phyloP scores from a whole-genome alignment of 1,139 yeast species.

The Candida albicans region DNA sequence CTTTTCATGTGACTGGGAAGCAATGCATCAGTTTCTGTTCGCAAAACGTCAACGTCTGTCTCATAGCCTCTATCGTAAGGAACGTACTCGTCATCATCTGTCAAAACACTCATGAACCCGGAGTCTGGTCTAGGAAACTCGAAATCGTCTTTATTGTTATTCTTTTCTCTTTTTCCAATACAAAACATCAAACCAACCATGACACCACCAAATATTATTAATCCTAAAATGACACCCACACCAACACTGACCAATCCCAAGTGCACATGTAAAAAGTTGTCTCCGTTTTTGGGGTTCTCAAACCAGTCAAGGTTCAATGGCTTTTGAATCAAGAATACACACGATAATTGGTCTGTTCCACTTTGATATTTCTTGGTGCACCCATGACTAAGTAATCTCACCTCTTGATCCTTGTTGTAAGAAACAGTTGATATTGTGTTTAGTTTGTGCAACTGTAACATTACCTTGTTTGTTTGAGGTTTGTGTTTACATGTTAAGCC shows the following conservation, averaged over 20 bases:
- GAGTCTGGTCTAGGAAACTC: conserved; percentile 24
- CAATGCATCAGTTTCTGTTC: conserved; percentile 34
- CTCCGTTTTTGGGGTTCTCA: conserved; percentile 26
- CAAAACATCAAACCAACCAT: conserved; percentile 30
- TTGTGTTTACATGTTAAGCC: conserved; percentile 44
- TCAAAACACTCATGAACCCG: conserved; percentile 41
- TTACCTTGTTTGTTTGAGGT: conserved; percentile 39
- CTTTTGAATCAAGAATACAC: conserved; percentile 71
- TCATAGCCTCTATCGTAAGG: conserved; percentile 44
- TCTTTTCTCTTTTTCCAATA: conserved; percentile 21
- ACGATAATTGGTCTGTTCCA: conserved; percentile 30
- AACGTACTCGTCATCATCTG: conserved; percentile 24
- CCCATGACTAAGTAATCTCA: conserved; percentile 65
- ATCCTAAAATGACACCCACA: conserved; percentile 63
- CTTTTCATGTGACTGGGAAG: conserved; percentile 26
- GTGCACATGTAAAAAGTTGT: conserved; percentile 52
- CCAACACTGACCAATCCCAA: conserved; percentile 68
- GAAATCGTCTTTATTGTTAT: conserved; percentile 10
- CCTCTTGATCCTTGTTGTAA: conserved; percentile 62
- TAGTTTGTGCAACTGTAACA: conserved; percentile 27
- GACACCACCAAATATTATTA: conserved; percentile 39
- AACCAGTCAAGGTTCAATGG: conserved; percentile 64
- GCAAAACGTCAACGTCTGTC: conserved; percentile 42
- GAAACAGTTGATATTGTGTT: conserved; percentile 15
- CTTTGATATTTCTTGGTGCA: conserved; percentile 47